These are phyloP conservation scores for Quaeritorhiza haematococci DNA, from an alignment of 371 early-diverging fungal species.

Conservation along the genomic window DNA sequence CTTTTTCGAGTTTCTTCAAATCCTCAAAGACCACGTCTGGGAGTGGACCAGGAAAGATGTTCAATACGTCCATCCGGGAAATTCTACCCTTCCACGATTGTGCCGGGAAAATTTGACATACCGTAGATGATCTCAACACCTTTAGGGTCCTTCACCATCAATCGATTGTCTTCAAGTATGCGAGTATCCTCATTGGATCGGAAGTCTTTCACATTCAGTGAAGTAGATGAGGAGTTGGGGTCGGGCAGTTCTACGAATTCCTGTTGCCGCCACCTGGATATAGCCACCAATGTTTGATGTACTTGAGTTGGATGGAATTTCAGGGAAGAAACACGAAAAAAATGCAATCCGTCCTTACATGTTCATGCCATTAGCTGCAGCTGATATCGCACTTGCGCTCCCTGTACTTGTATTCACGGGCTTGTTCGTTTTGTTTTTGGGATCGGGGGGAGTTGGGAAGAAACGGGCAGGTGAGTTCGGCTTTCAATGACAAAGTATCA, in stretches of 20 bases:
- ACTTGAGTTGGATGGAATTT: conserved; percentile 1
- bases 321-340: no score
- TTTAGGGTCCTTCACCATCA: conserved; percentile 28
- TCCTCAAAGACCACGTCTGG: conserved; percentile 40
- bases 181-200: not conserved
- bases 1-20: conserved; percentile 32
- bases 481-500: not conserved
- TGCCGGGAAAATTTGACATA: conserved; percentile 7
- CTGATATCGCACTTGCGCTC: conserved; percentile 2
- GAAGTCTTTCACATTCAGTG: conserved; percentile 9
- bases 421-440: not conserved
- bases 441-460: not conserved
- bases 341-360: no score
- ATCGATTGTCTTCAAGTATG: conserved; percentile 34
- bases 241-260: conserved; percentile 30
- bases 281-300: not conserved
- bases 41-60: not conserved
- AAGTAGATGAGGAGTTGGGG: not conserved
- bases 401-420: not conserved
- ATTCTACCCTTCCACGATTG: not conserved
- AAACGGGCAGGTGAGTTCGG: no score
- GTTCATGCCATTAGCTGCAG: no score
- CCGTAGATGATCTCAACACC: conserved; percentile 43
- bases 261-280: conserved; percentile 22
- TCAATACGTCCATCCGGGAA: not conserved